These are phyloP conservation scores for Chlamydomonas applanata DNA, from an alignment of 139 green algal genomes.

Conservation along the genomic window DNA sequence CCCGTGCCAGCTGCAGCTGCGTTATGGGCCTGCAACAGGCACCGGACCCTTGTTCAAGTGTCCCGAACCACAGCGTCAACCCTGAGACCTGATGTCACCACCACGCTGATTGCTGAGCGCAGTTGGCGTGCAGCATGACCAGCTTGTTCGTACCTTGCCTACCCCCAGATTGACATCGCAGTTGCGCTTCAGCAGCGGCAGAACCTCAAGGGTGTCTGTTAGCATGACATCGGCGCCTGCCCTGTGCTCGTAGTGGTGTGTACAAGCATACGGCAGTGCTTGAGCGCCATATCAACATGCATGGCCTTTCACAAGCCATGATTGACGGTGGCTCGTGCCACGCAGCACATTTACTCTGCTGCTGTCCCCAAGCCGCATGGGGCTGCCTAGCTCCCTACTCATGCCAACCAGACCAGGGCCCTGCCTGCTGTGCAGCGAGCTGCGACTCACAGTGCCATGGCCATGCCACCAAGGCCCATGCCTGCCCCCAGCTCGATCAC, in stretches of 20 bases:
- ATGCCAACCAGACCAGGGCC: too few relatives aligned
- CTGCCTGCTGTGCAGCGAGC: too few relatives aligned
- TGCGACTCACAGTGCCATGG: slow-evolving; percentile 42
- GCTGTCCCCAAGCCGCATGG: too few relatives aligned
- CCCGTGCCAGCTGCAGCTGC: too few relatives aligned
- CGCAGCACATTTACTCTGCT: neutral
- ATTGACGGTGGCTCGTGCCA: too few relatives aligned
- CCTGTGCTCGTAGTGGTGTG: slow-evolving; percentile 15
- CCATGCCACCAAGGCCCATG: slow-evolving; percentile 67
- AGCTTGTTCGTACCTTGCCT: slow-evolving; percentile 31
- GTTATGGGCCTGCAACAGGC: too few relatives aligned
- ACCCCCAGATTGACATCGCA: slow-evolving; percentile 72
- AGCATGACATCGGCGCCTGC: slow-evolving; percentile 72
- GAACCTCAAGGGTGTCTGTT: slow-evolving; percentile 62
- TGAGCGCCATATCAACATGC: too few relatives aligned
- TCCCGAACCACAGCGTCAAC: slow-evolving; percentile 14
- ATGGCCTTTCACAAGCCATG: too few relatives aligned
- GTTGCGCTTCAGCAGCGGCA: slow-evolving; percentile 75
- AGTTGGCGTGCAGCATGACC: slow-evolving; percentile 14
- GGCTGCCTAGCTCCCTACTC: too few relatives aligned
- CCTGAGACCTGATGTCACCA: too few relatives aligned
- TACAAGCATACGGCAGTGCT: neutral
- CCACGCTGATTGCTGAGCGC: too few relatives aligned
- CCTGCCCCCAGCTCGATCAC: slow-evolving; percentile 85
- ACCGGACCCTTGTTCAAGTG: neutral